Percentiles rank a stretch among this genome's conserved stretches.
Evolutionary conservation across 257 asterid genomes (phyloP).

Genomic region (Galeopsis tetrahit): DNA sequence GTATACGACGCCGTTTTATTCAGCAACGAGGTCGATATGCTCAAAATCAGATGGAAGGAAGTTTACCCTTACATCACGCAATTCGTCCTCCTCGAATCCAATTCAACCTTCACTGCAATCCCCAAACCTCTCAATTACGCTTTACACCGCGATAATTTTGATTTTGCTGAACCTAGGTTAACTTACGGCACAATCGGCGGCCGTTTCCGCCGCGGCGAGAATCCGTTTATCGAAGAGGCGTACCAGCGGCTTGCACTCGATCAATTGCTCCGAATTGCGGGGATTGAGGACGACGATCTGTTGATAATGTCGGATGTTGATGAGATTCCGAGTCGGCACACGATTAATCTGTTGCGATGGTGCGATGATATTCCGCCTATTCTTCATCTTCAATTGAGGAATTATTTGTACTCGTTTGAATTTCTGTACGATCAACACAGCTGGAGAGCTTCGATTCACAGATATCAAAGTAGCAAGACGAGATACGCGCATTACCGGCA

Average conservation of each 20-base stretch:
- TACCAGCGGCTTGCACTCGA: conserved; percentile 68
- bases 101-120: conserved; percentile 69
- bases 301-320: conserved; percentile 78
- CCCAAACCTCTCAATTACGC: conserved; percentile 60
- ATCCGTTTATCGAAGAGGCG: conserved; percentile 71
- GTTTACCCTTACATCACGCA: conserved; percentile 60
- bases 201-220: conserved; percentile 59
- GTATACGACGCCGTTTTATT: conserved; percentile 72
- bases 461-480: conserved; percentile 53
- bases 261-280: conserved; percentile 56
- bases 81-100: conserved; percentile 71
- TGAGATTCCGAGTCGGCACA: conserved; percentile 73
- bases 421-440: conserved; percentile 50
- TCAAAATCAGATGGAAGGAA: conserved; percentile 69
- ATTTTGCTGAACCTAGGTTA: conserved; percentile 60
- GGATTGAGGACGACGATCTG: conserved; percentile 70
- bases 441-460: conserved; percentile 77
- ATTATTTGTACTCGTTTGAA: conserved; percentile 68
- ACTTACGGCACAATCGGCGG: conserved; percentile 64
- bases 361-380: conserved; percentile 64
- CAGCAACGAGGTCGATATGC: conserved; percentile 77
- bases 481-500: conserved; percentile 68
- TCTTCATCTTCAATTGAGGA: conserved; percentile 66
- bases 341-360: conserved; percentile 65
- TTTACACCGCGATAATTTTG: conserved; percentile 46